Evolutionary conservation across 495 filamentous ascomycete species (phyloP), one percentile per base, ranked within the genome.

Genomic region (Pyrenopolyporus hunteri): DNA sequence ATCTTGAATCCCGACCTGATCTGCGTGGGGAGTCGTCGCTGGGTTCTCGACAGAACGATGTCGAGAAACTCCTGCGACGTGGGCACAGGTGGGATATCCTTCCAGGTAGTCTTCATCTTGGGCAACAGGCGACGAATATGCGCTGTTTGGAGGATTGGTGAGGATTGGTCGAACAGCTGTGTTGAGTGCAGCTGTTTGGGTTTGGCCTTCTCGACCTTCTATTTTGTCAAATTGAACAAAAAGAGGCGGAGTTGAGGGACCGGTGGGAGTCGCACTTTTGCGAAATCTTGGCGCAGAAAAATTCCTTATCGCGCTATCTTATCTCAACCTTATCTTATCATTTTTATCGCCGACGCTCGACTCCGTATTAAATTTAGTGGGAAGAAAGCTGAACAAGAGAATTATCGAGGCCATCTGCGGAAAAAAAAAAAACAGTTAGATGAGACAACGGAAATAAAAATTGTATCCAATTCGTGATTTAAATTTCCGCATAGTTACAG

Each of bases 1-100:
- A 98, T 98, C 76, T 97, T 90, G 81, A 98, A 98, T 55, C 94
- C 94, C 42, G 92, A 82, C 68, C 94, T 85, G 68, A 98, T 98
- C 78, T 97, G 93, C 22, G 94, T 98, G 10, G 94, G 94, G 49
- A 98, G 79, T 47, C 93, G 87, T 70, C 94, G 83, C 84, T 98
- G 94, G 14, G 95, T 98, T 63, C 93, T 83, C 63, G 89, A 93
- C 57, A 98, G 85, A 64, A 98, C 92, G 68, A 98, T 96, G 74
- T 98, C 94, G 58, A 98, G 81, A 70, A 98, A 98, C 76, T 98
- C 94, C 78, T 95, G 87, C 70, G 83, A 88, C 63, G 90, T 96
- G 25, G 94, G 94, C 63, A 98, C 94, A 56, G 95, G 93, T 43
- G 89, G 85, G 69, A 95, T 95, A 57, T 81, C 78, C 62, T 83